A percentile compares a stretch with the other conserved stretches of the same genome.
phyloP scores from a whole-genome alignment of 352 stramenopile genomes.

The Achlya hypogyna region DNA sequence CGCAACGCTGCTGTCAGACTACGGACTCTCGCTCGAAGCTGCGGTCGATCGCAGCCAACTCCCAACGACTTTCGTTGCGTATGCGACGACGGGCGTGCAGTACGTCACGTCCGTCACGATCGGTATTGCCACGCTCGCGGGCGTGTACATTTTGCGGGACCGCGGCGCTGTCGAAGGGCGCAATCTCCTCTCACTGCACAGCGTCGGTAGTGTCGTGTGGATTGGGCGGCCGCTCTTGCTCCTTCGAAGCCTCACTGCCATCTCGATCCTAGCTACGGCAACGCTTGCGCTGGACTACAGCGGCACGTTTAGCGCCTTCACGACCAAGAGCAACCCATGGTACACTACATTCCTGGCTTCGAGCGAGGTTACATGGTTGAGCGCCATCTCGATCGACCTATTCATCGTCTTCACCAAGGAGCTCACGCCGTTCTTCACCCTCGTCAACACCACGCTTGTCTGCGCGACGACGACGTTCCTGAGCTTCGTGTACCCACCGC shows the following conservation, averaged over 20 bases:
- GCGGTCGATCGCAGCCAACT: neutral
- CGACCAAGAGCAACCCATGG: neutral
- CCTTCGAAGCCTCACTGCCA: neutral
- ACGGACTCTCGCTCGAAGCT: neutral
- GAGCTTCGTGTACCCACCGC: neutral
- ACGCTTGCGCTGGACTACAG: neutral
- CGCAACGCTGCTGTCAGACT: neutral
- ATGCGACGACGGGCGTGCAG: neutral
- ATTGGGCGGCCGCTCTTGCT: conserved; percentile 4
- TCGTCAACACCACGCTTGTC: neutral
- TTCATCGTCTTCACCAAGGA: neutral
- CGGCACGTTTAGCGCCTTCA: neutral
- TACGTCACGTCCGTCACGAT: neutral
- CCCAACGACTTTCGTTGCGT: neutral
- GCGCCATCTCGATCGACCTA: neutral
- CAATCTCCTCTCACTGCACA: neutral
- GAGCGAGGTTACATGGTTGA: neutral
- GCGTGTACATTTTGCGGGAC: neutral
- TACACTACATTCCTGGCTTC: neutral
- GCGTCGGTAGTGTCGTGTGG: neutral
- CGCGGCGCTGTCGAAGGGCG: neutral
- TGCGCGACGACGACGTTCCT: neutral
- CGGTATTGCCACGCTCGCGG: neutral
- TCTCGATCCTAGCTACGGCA: neutral
- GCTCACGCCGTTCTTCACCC: neutral